Evolutionary conservation across 2,329 filamentous ascomycete genomes (phyloP).

Genomic region (Ustulina deusta): DNA sequence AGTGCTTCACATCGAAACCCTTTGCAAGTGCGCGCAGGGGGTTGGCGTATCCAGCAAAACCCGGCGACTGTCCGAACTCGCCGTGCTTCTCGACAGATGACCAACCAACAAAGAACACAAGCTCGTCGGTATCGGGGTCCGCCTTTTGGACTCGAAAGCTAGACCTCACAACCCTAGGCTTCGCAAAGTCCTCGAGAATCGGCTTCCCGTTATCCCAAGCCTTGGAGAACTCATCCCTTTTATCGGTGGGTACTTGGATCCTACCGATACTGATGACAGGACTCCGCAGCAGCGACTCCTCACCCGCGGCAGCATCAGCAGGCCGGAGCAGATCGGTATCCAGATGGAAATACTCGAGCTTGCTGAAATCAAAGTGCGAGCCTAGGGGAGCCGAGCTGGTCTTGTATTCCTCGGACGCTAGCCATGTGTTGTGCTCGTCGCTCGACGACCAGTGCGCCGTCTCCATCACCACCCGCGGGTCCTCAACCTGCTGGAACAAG

Average conservation of each 20-base stretch:
- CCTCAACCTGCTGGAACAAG: conserved; percentile 53
- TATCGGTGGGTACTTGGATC: conserved; percentile 47
- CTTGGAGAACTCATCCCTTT: conserved; percentile 51
- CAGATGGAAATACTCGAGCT: conserved; percentile 58
- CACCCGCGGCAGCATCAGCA: conserved; percentile 24
- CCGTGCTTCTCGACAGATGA: conserved; percentile 52
- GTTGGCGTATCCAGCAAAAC: conserved; percentile 45
- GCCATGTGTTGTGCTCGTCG: conserved; percentile 58
- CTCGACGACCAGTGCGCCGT: conserved; percentile 60
- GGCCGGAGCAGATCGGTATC: conserved; percentile 48
- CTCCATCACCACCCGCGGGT: conserved; percentile 56
- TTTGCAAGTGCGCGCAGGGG: conserved; percentile 42
- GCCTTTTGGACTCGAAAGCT: conserved; percentile 59
- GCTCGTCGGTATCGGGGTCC: conserved; percentile 52
- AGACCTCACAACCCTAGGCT: conserved; percentile 52
- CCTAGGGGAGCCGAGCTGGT: conserved; percentile 51
- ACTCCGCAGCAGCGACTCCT: conserved; percentile 45
- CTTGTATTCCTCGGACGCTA: conserved; percentile 57
- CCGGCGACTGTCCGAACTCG: conserved; percentile 46
- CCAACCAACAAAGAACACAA: conserved; percentile 57
- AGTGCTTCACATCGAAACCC: conserved; percentile 49
- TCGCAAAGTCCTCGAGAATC: conserved; percentile 48
- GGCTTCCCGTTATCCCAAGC: conserved; percentile 53
- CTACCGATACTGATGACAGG: conserved; percentile 56
- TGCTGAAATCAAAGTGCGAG: conserved; percentile 51